Evolutionary conservation across 1,139 yeast genomes (phyloP).

Genomic region (Yamadazyma kanchanaburiensis): DNA sequence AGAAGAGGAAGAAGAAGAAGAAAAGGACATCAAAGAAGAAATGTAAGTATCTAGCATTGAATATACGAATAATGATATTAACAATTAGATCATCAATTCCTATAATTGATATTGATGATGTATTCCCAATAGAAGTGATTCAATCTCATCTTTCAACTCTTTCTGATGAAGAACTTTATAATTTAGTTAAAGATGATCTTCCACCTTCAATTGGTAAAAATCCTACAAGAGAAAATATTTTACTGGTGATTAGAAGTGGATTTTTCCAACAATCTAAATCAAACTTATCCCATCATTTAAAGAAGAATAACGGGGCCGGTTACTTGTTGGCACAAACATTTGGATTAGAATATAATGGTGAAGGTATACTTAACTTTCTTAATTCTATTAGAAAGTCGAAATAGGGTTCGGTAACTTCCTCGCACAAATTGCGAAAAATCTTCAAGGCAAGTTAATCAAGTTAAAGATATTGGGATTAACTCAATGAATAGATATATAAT

Average conservation of each 20-base stretch:
- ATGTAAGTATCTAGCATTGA: conserved; percentile 5
- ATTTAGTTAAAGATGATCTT: conserved; percentile 35
- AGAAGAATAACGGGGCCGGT: conserved; percentile 45
- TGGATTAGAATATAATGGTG: conserved; percentile 52
- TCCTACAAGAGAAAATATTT: conserved; percentile 38
- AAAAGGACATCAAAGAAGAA: conserved; percentile 20
- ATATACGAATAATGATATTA: background rate
- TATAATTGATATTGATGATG: conserved; percentile 19
- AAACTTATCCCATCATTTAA: conserved; percentile 43
- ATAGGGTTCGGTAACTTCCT: too few relatives aligned
- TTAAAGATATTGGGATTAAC: too few relatives aligned
- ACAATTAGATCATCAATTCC: conserved; percentile 1
- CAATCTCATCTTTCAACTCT: conserved; percentile 37
- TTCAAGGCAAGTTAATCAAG: too few relatives aligned
- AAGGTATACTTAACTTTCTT: conserved; percentile 55
- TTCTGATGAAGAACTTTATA: conserved; percentile 31
- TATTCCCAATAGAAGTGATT: conserved; percentile 37
- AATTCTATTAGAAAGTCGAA: conserved; percentile 35
- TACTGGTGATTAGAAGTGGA: conserved; percentile 48
- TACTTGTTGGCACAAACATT: conserved; percentile 49
- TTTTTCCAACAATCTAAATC: conserved; percentile 50
- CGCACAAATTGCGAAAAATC: too few relatives aligned
- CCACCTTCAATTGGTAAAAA: conserved; percentile 38
- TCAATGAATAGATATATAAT: too few relatives aligned
- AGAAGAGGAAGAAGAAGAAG: conserved; percentile 41